Evolutionary conservation across 495 filamentous ascomycete species (phyloP), one percentile per base, ranked within the genome.

Genomic region (Chaetomium cochliodes): DNA sequence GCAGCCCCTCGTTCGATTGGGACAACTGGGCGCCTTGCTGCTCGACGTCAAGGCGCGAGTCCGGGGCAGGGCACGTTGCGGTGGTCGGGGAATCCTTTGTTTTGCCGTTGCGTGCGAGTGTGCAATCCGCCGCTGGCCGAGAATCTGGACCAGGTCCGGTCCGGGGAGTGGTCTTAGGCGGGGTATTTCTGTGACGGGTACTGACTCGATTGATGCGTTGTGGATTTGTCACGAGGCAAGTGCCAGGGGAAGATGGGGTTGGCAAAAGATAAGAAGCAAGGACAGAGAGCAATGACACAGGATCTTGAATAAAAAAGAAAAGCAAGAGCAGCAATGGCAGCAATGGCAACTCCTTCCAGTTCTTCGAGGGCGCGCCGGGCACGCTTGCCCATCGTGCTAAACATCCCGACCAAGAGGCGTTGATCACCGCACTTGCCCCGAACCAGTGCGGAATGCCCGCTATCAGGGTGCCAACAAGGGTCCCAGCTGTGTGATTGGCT

Each of bases 1-100:
- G 54, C 67, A 60, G 52, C 51, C 44, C 49, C 60, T 70, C 65
- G 68, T 68, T 67, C 68, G 68, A 70, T 67, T 51, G 55, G 8
- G n/a, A 56, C 6, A 30, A 9, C 30, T 22, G 20, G 42, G 26
- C 6, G 5, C 15, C 50, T 20, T 28, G 2, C 33, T 39, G 25
- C 3, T 25, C 37, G 26, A 37, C 16, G 42, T 46, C 30, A 25
- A 47, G 16, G 39, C 23, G 46, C 42, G 58, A 23, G 37, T 23
- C 8, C 1, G 39, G 25, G 23, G 7, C 37, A 55, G 51, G 20
- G 60, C 52, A 46, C 22, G 52, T 63, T 61, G 59, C 60, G 23
- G 25, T 33, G 22, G 23, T 37, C 53, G 52, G 9, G 23, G 4
- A 8, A n/a, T 30, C n/a, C 58, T 58, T 54, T 54, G 46, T 67